Percentiles rank a stretch among this genome's conserved stretches.
Evolutionary conservation across 768 basidiomycete species (phyloP).

Genomic region (Mycena indigotica): DNA sequence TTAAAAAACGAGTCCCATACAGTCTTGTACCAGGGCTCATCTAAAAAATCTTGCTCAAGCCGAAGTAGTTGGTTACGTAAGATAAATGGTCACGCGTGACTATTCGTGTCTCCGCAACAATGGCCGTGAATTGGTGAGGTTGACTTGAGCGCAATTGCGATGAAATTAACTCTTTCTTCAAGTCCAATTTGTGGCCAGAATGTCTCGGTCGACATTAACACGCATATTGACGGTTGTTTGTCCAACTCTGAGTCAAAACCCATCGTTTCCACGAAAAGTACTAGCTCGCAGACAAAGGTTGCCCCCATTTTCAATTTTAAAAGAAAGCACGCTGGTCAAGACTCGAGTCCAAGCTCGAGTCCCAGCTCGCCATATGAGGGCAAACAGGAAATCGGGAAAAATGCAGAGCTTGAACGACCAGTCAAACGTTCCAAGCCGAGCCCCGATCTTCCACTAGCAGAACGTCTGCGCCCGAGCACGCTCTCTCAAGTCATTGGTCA

Average conservation of each 20-base stretch:
- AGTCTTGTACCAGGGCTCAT: constrained; percentile 51
- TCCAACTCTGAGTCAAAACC: constrained; percentile 37
- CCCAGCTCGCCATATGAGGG: too few species aligned
- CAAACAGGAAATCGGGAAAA: too few species aligned
- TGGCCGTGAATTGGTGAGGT: not conserved
- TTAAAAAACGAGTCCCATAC: constrained; percentile 48
- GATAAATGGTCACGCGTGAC: not conserved
- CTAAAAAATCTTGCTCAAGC: constrained; percentile 26
- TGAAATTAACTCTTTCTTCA: too few species aligned
- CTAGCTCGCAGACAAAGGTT: constrained; percentile 4
- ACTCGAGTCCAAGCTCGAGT: constrained; percentile 16
- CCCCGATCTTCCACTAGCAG: constrained; percentile 65
- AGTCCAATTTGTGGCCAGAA: constrained; percentile 53
- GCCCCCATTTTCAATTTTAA: constrained; percentile 31
- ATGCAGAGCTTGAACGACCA: too few species aligned
- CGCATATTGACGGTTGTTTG: constrained; percentile 49
- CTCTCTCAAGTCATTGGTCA: constrained; percentile 78
- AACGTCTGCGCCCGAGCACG: constrained; percentile 64
- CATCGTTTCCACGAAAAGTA: constrained; percentile 4
- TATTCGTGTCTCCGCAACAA: not conserved
- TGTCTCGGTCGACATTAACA: constrained; percentile 50
- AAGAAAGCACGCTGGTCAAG: not conserved
- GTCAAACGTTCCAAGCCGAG: not conserved
- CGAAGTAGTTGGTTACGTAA: too few species aligned
- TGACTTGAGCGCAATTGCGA: too few species aligned